A percentile compares a stretch with the other conserved stretches of the same genome.
These are phyloP conservation scores for Miscanthus lutarioriparius DNA, from an alignment of 176 grass and related monocot species.

Conservation along the genomic window DNA sequence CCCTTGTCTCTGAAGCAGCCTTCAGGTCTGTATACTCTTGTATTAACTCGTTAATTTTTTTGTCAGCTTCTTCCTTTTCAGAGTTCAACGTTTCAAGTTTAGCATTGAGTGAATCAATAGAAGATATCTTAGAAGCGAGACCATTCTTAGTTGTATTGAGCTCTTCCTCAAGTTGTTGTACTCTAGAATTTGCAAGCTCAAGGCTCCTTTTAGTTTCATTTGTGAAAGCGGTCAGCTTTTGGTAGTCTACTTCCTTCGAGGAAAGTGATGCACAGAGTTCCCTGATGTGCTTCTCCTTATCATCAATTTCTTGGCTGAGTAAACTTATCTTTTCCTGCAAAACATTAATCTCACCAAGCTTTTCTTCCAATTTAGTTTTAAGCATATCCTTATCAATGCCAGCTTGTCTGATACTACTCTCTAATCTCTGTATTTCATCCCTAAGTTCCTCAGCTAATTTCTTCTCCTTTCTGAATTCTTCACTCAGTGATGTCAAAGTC, in stretches of 20 bases:
- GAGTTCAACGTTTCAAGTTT: constrained; percentile 55
- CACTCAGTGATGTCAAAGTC: constrained; percentile 50
- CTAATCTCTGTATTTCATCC: constrained; percentile 66
- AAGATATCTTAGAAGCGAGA: constrained; percentile 63
- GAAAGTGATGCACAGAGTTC: constrained; percentile 70
- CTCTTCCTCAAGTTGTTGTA: constrained; percentile 71
- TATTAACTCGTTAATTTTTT: constrained; percentile 54
- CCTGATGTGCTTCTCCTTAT: constrained; percentile 60
- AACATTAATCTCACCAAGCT: constrained; percentile 46
- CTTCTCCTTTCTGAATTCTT: constrained; percentile 70
- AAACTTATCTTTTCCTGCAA: constrained; percentile 69
- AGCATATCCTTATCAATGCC: constrained; percentile 60
- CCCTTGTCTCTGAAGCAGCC: constrained; percentile 63
- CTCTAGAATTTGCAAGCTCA: constrained; percentile 61
- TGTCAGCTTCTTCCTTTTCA: constrained; percentile 65
- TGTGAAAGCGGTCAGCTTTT: constrained; percentile 48
- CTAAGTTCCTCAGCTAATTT: constrained; percentile 64
- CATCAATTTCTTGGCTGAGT: constrained; percentile 60
- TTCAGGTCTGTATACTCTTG: constrained; percentile 66
- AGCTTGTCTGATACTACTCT: constrained; percentile 54
- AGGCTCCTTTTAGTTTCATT: constrained; percentile 59
- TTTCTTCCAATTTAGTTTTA: constrained; percentile 69
- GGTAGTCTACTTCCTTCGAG: constrained; percentile 65
- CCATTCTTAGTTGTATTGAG: constrained; percentile 53
- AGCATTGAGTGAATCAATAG: constrained; percentile 69